These are phyloP conservation scores for Staphylotrichum longicolle DNA, from an alignment of 495 filamentous ascomycete genomes.

Conservation along the genomic window DNA sequence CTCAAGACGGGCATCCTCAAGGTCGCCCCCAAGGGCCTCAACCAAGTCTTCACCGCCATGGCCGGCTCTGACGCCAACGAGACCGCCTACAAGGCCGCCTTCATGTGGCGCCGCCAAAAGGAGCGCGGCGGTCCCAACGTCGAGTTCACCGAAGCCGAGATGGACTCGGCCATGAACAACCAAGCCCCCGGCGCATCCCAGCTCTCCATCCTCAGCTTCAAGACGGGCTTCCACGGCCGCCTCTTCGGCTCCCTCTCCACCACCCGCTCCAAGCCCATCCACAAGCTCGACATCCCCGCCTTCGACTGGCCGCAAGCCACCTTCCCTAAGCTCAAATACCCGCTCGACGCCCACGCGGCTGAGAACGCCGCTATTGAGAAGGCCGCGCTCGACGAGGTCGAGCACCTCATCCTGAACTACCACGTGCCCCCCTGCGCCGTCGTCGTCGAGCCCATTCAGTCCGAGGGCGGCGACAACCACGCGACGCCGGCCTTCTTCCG, in stretches of 20 bases:
- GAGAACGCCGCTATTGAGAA: conserved; percentile 84
- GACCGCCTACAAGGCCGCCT: conserved; percentile 98
- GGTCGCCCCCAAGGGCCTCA: conserved; percentile 84
- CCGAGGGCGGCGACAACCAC: conserved; percentile 98
- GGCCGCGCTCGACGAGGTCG: conserved; percentile 83
- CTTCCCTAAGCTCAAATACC: conserved; percentile 89
- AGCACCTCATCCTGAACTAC: conserved; percentile 78
- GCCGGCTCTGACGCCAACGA: conserved; percentile 97
- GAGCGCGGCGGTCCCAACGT: conserved; percentile 80
- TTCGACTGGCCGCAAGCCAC: conserved; percentile 98
- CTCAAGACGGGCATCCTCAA: conserved; percentile 84
- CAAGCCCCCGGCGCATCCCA: conserved; percentile 76
- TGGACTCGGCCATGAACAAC: conserved; percentile 79
- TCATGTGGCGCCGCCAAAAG: conserved; percentile 91
- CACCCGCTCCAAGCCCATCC: conserved; percentile 93
- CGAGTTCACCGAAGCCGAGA: conserved; percentile 82
- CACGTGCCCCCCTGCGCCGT: conserved; percentile 87
- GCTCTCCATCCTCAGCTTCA: conserved; percentile 91
- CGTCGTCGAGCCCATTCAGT: conserved; percentile 94
- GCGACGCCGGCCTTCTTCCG: conserved; percentile 91
- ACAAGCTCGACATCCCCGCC: conserved; percentile 97
- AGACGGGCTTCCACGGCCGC: conserved; percentile 90
- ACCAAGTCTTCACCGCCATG: conserved; percentile 97
- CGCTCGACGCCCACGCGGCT: conserved; percentile 74
- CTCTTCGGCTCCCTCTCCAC: conserved; percentile 90